Evolutionary conservation across 768 basidiomycete genomes (phyloP).

Genomic region (Ramaria sp.): DNA sequence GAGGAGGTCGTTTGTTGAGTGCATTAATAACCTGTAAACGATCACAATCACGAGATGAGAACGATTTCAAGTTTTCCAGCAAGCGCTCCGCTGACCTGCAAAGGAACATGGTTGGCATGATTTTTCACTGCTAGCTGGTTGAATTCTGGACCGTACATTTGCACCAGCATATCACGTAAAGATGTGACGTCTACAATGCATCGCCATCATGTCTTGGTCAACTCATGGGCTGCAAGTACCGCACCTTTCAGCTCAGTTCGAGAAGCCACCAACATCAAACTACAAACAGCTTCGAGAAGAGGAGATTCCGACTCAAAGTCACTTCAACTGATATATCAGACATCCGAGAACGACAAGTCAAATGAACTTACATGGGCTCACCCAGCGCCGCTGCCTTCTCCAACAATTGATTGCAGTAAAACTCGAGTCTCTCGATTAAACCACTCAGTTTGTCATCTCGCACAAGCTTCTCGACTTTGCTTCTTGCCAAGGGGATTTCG

Average conservation of each 20-base stretch:
- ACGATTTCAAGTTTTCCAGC: background rate
- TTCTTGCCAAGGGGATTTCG: conserved; percentile 51
- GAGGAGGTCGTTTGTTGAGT: conserved; percentile 41
- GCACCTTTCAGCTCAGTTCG: conserved; percentile 50
- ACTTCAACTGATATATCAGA: background rate
- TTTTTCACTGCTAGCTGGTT: conserved; percentile 39
- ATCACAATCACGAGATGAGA: background rate
- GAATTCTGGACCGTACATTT: conserved; percentile 50
- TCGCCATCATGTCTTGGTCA: background rate
- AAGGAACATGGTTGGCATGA: conserved; percentile 43
- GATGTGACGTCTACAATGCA: conserved; percentile 40
- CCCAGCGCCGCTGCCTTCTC: conserved; percentile 51
- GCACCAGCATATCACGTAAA: conserved; percentile 43
- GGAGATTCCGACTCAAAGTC: conserved; percentile 31
- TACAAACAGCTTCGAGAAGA: conserved; percentile 58
- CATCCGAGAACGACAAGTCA: background rate
- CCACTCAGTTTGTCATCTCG: conserved; percentile 52
- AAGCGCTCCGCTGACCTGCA: conserved; percentile 26
- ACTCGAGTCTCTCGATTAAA: conserved; percentile 54
- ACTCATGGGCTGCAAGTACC: background rate
- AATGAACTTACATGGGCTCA: background rate
- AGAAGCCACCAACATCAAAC: conserved; percentile 52
- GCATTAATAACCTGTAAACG: conserved; percentile 37
- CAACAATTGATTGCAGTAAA: conserved; percentile 52
- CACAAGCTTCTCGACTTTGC: conserved; percentile 61